These are phyloP conservation scores for Leccinum pachyderme DNA, from an alignment of 1,284 basidiomycete genomes.

Conservation along the genomic window DNA sequence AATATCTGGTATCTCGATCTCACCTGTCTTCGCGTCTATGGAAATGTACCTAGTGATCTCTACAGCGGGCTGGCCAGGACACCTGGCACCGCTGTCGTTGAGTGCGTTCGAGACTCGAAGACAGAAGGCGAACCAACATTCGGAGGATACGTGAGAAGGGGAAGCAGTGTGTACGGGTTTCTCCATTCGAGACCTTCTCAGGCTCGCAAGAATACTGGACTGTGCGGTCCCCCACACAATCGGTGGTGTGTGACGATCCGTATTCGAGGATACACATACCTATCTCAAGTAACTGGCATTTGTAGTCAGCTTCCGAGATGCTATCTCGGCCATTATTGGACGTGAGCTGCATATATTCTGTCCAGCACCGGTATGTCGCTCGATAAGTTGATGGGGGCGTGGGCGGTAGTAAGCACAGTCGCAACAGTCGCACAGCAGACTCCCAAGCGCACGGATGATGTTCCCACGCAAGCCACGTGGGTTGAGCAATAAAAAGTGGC, in stretches of 20 bases:
- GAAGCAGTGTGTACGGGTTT: slow-evolving; percentile 52
- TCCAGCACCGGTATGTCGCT: not conserved
- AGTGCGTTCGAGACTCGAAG: slow-evolving; percentile 3
- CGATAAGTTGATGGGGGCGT: not conserved
- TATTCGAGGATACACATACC: slow-evolving; percentile 16
- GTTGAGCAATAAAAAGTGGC: slow-evolving; percentile 34
- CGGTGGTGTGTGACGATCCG: slow-evolving; percentile 6
- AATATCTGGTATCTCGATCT: slow-evolving; percentile 52
- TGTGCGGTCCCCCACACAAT: slow-evolving; percentile 9
- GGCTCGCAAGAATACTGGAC: slow-evolving; percentile 61
- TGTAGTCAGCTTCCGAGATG: slow-evolving; percentile 2
- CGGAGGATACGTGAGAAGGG: slow-evolving; percentile 71
- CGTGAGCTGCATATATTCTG: slow-evolving; percentile 10
- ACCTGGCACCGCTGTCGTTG: slow-evolving; percentile 43
- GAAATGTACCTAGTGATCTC: slow-evolving; percentile 64
- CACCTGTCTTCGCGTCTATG: slow-evolving; percentile 61
- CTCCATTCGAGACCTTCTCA: slow-evolving; percentile 33
- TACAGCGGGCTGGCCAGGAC: slow-evolving; percentile 57
- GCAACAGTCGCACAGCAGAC: not conserved
- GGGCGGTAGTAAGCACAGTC: not conserved
- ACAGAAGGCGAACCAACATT: slow-evolving; percentile 48
- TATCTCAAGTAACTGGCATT: slow-evolving; percentile 66
- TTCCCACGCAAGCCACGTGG: slow-evolving; percentile 35
- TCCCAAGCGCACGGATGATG: slow-evolving; percentile 14
- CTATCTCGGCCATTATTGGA: not conserved